Conservation (phyloP, 179 eudicot genomes). For the Dionaea muscipula region DNA sequence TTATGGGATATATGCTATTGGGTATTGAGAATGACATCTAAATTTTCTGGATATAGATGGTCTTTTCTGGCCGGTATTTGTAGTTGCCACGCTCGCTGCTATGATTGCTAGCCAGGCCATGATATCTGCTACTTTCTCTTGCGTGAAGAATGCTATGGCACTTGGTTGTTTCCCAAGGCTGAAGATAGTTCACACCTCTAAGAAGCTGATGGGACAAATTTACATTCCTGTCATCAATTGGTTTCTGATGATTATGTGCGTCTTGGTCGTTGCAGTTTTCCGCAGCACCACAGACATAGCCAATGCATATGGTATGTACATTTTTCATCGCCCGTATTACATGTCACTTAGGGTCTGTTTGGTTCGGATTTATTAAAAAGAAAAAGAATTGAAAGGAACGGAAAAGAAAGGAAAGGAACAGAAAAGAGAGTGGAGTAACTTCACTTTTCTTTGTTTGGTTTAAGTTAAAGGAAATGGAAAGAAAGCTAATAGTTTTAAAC, state of each 20-base stretch:
- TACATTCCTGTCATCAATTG: conserved; percentile 91
- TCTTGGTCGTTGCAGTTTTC: conserved; percentile 62
- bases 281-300: conserved; percentile 71
- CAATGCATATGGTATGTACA: conserved; percentile 64
- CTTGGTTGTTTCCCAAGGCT: conserved; percentile 88
- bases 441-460: too few relatives aligned
- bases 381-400: too few relatives aligned
- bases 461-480: too few relatives aligned
- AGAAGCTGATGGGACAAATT: conserved; percentile 75
- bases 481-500: too few relatives aligned
- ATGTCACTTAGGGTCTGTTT: background rate
- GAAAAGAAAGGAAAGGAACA: too few relatives aligned
- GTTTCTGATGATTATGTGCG: conserved; percentile 90
- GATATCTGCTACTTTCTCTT: conserved; percentile 90
- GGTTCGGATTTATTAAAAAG: too few relatives aligned
- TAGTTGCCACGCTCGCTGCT: conserved; percentile 75
- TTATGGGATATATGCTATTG: too few relatives aligned
- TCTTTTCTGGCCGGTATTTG: conserved; percentile 84
- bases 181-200: conserved; percentile 84
- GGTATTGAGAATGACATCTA: conserved; percentile 9
- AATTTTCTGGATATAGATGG: conserved; percentile 22
- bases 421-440: too few relatives aligned
- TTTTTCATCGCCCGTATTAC: too few relatives aligned
- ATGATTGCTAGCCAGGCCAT: conserved; percentile 91
- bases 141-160: conserved; percentile 82